Evolutionary conservation across 768 basidiomycete genomes (phyloP).

Genomic region (Tylopilus plumbeoviolaceoides): DNA sequence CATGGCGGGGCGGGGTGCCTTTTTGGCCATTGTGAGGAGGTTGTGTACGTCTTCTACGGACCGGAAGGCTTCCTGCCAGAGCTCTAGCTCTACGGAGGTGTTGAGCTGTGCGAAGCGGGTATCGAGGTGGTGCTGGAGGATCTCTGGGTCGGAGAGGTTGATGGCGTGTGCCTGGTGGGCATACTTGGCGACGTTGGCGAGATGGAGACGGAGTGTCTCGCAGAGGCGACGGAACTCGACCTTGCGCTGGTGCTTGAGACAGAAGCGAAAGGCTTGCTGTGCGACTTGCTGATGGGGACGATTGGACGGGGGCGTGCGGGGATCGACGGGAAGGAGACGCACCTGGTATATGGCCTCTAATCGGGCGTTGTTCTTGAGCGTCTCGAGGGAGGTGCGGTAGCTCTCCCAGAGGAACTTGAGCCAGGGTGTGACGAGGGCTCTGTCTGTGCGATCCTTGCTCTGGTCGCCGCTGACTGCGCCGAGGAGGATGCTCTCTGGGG

Average conservation of each 20-base stretch:
- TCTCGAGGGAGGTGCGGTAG: too few relatives aligned
- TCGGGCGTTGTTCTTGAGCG: constrained; percentile 57
- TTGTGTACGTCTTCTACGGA: constrained; percentile 98
- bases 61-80: constrained; percentile 99
- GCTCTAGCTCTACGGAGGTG: constrained; percentile 93
- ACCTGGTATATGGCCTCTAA: constrained; percentile 94
- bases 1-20: constrained; percentile 88
- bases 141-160: constrained; percentile 93
- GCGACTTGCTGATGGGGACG: constrained; percentile 70
- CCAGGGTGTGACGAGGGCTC: constrained; percentile 94
- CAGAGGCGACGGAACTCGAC: constrained; percentile 96
- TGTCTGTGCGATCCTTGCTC: constrained; percentile 90
- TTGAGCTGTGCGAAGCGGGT: constrained; percentile 96
- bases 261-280: constrained; percentile 96
- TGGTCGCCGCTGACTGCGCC: constrained; percentile 88
- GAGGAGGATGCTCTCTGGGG: constrained; percentile 86
- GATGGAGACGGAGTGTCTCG: constrained; percentile 92
- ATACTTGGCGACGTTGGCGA: constrained; percentile 93
- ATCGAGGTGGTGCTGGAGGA: constrained; percentile 91
- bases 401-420: constrained; percentile 99
- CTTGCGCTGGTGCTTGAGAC: constrained; percentile 87
- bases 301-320: background rate
- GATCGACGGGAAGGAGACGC: constrained; percentile 17
- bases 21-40: constrained; percentile 89
- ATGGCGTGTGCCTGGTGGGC: constrained; percentile 90